Evolutionary conservation across 2,329 filamentous ascomycete species (phyloP), one percentile per base, ranked within the genome.

Genomic region (Corinectria fuckeliana): DNA sequence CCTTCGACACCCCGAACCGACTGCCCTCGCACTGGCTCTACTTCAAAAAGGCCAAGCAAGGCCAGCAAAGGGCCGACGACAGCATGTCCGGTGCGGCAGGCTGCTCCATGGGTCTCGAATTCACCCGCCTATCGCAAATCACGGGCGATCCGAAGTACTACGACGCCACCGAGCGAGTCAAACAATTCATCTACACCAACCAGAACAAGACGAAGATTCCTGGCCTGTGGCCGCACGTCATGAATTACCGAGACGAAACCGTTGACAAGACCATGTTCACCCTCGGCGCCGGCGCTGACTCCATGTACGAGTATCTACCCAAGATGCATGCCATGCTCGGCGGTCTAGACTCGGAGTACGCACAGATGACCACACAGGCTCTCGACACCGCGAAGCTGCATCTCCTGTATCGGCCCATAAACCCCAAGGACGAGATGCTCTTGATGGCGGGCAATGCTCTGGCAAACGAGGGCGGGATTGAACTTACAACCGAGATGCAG

Each of bases 111-210:
- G 87, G 86, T 8, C 74, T 94, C 58, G 91, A 93, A 71, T 92
- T 93, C 71, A 92, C 89, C 2, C 81, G 91, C 5, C 80, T 94
- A 44, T 87, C 88, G 18, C 91, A 93, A 75, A 78, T 93, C 58
- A 92, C 91, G 0, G 86, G 85, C 50, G 81, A 92, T 60, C 76
- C 84, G 54, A 92, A 89, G 72, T 93, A 91, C 76, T 93, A 90
- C 73, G 89, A 92, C 74, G 90, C 89, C 5, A 84, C 91, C 52
- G 88, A 90, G 62, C 83, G 88, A n/a, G 84, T 94, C 60, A 92
- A 90, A 63, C 81, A 88, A 67, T 84, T 87, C 59, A 83, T 93
- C 48, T 82, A 87, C 63, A 77, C 81, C 36, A 83, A 84, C 64
- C 91, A 93, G 76, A 84, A 87, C 65, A 75, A 81, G 9, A 93